Evolutionary conservation across 208 protist species (phyloP).

Genomic region (Leishmania gerbilli): DNA sequence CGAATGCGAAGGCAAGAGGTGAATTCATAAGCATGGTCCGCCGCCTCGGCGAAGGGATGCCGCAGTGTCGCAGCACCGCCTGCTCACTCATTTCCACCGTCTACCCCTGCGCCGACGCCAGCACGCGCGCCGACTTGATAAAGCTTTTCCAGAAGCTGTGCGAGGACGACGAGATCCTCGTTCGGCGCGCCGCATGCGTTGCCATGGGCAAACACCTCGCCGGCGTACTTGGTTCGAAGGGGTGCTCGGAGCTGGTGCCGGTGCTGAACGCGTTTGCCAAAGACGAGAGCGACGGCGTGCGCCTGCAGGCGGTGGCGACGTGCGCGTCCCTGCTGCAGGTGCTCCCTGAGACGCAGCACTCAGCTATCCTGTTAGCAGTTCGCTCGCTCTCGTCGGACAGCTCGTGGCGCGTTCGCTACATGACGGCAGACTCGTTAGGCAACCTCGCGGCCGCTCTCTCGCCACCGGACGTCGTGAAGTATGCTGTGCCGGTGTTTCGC

Average conservation of each 20-base stretch:
- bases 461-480: constrained; percentile 61
- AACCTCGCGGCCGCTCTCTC: constrained; percentile 59
- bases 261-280: constrained; percentile 88
- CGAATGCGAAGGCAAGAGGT: constrained; percentile 56
- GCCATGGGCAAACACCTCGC: constrained; percentile 87
- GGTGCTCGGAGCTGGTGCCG: constrained; percentile 88
- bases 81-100: constrained; percentile 92
- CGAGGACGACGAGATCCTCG: constrained; percentile 97
- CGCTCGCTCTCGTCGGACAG: constrained; percentile 85
- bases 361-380: constrained; percentile 82
- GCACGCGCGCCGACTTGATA: constrained; percentile 65
- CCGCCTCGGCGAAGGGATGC: constrained; percentile 91
- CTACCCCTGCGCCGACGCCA: constrained; percentile 73
- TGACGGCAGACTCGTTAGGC: constrained; percentile 96
- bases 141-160: constrained; percentile 85
- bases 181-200: constrained; percentile 94
- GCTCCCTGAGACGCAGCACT: constrained; percentile 81
- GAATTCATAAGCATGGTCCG: constrained; percentile 90
- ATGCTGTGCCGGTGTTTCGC: constrained; percentile 72
- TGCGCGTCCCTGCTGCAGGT: constrained; percentile 87
- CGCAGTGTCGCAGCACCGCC: constrained; percentile 95
- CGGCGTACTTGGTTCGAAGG: constrained; percentile 56
- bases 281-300: constrained; percentile 97
- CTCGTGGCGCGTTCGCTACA: constrained; percentile 98
- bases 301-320: constrained; percentile 95